Evolutionary conservation across 176 grass and related monocot genomes (phyloP).

Genomic region (Triticum turgidum): DNA sequence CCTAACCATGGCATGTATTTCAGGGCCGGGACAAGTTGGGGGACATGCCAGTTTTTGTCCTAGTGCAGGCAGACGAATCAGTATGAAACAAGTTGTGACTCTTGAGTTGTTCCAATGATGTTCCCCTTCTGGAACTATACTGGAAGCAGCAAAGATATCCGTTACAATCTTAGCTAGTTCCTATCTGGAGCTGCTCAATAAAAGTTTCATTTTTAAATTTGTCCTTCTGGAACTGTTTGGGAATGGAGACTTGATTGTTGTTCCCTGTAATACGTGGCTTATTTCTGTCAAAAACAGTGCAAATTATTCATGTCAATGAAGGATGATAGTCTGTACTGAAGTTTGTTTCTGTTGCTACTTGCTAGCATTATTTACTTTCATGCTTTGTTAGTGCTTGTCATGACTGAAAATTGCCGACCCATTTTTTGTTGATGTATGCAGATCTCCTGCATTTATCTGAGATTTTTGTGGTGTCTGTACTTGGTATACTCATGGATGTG

Average conservation of each 20-base stretch:
- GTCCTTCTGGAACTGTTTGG: conserved; percentile 21
- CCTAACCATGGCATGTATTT: conserved; percentile 24
- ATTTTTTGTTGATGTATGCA: conserved; percentile 8
- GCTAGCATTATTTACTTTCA: neutral
- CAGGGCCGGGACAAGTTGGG: conserved; percentile 86
- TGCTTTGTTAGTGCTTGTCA: neutral
- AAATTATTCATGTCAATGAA: conserved; percentile 29
- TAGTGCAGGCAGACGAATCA: conserved; percentile 61
- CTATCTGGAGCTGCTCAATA: conserved; percentile 33
- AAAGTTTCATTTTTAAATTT: conserved; percentile 34
- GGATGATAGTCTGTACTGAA: conserved; percentile 26
- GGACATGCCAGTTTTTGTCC: conserved; percentile 67
- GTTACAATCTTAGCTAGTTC: conserved; percentile 20
- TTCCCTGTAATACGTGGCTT: conserved; percentile 30
- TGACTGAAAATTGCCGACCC: neutral
- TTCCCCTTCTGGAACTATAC: conserved; percentile 8
- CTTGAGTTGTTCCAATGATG: conserved; percentile 12
- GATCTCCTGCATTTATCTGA: conserved; percentile 2
- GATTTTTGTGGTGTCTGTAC: neutral
- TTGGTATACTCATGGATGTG: neutral
- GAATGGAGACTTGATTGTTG: conserved; percentile 20
- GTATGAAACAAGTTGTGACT: conserved; percentile 17
- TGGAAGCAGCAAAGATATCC: conserved; percentile 25
- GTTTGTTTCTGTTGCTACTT: conserved; percentile 1
- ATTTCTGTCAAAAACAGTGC: conserved; percentile 11